phyloP scores from a whole-genome alignment of 1,284 basidiomycete species.

The Sanghuangporus baumii region DNA sequence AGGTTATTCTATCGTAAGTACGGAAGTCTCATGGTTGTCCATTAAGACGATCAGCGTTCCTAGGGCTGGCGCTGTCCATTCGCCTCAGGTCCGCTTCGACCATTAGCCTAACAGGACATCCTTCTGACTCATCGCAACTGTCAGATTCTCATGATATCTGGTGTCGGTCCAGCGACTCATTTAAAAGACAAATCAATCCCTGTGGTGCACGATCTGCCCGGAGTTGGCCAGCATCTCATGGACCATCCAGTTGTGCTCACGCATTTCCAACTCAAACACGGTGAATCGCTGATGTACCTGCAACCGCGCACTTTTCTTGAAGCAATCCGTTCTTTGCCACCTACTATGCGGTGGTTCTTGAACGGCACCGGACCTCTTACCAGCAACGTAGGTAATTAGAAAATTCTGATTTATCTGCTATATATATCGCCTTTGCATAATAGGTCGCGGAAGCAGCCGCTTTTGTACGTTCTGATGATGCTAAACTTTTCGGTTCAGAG shows the following conservation, averaged over 20 bases:
- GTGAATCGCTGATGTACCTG: constrained; percentile 36
- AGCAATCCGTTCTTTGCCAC: constrained; percentile 31
- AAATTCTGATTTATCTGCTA: not conserved
- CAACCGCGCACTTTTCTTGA: constrained; percentile 4
- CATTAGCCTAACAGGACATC: not conserved
- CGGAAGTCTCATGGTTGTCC: not conserved
- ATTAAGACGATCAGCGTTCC: not conserved
- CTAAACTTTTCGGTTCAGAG: constrained; percentile 22
- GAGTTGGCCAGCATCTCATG: constrained; percentile 53
- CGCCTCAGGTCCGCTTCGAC: constrained; percentile 16
- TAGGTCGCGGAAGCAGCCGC: constrained; percentile 28
- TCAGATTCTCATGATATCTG: constrained; percentile 67
- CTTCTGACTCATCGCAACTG: not conserved
- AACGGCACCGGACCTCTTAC: constrained; percentile 42
- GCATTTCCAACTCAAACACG: constrained; percentile 46
- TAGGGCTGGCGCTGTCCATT: constrained; percentile 22
- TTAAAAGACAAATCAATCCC: constrained; percentile 45
- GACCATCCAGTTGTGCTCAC: constrained; percentile 51
- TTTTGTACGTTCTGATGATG: constrained; percentile 28
- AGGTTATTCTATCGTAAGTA: constrained; percentile 23
- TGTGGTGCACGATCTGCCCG: constrained; percentile 47
- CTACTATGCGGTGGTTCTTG: constrained; percentile 38
- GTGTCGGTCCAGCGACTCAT: constrained; percentile 53
- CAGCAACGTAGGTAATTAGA: constrained; percentile 42
- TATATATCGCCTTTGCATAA: constrained; percentile 13